These are phyloP conservation scores for Trichomonascus vanleenenianus DNA, from an alignment of 805 yeast species.

Conservation along the genomic window DNA sequence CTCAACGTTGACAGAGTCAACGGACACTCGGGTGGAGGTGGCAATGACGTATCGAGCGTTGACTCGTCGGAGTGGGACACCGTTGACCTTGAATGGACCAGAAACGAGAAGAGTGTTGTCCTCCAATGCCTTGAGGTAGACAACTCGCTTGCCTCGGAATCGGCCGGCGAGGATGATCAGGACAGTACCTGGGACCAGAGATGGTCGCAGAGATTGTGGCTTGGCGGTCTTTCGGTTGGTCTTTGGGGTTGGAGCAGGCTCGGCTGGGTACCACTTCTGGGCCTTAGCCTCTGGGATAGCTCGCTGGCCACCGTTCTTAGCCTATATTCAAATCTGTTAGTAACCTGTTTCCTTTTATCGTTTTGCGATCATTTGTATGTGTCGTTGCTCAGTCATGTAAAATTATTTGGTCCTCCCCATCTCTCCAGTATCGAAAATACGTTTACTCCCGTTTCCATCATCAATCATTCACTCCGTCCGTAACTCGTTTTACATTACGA, in stretches of 20 bases:
- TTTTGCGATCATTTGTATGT: background rate
- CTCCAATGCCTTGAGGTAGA: slow-evolving; percentile 91
- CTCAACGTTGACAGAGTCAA: slow-evolving; percentile 73
- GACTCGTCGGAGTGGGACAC: slow-evolving; percentile 99
- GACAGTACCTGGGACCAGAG: slow-evolving; percentile 97
- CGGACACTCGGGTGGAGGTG: slow-evolving; percentile 86
- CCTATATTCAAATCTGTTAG: slow-evolving; percentile 14
- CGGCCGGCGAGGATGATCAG: slow-evolving; percentile 97
- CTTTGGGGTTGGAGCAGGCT: slow-evolving; percentile 74
- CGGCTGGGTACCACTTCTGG: slow-evolving; percentile 78
- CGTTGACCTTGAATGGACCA: slow-evolving; percentile 99
- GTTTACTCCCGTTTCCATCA: no score
- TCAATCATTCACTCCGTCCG: no score
- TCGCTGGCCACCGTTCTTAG: slow-evolving; percentile 32
- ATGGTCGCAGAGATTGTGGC: slow-evolving; percentile 92
- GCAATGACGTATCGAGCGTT: slow-evolving; percentile 98
- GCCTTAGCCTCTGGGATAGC: slow-evolving; percentile 41
- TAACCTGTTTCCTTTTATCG: background rate
- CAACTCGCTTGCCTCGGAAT: slow-evolving; percentile 99
- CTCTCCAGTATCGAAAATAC: no score
- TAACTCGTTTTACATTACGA: no score
- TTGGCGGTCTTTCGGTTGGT: slow-evolving; percentile 84
- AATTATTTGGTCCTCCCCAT: background rate
- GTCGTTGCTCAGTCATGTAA: background rate
- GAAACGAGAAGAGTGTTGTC: slow-evolving; percentile 96